Evolutionary conservation across 140 eudicot species (phyloP).

Genomic region (Anethum foeniculum): DNA sequence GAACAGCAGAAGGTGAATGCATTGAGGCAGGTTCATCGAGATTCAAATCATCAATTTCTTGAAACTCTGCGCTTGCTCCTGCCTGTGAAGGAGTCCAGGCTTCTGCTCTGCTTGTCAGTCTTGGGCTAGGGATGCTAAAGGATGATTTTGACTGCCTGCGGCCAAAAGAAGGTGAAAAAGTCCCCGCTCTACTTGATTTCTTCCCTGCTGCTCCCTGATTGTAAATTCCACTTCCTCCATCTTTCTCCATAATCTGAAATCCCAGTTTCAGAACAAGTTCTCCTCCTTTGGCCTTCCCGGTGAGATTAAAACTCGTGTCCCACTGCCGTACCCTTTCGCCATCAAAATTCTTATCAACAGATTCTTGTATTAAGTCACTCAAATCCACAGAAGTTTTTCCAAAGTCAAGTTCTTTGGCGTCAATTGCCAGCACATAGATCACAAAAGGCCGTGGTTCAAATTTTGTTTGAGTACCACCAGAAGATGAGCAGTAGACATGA

Average conservation of each 20-base stretch:
- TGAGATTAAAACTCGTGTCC: conserved; percentile 59
- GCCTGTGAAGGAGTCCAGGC: conserved; percentile 57
- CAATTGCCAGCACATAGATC: conserved; percentile 67
- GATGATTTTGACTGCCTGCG: conserved; percentile 82
- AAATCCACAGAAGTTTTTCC: conserved; percentile 64
- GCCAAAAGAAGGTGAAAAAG: conserved; percentile 46
- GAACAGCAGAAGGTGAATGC: conserved; percentile 20
- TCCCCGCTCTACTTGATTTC: conserved; percentile 34
- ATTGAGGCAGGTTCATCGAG: conserved; percentile 67
- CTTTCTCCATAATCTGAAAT: conserved; percentile 95
- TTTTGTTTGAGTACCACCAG: conserved; percentile 34
- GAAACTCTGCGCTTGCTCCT: conserved; percentile 27
- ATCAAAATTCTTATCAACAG: conserved; percentile 56
- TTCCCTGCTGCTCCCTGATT: conserved; percentile 35
- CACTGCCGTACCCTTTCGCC: conserved; percentile 73
- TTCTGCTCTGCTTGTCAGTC: conserved; percentile 41
- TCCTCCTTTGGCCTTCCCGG: conserved; percentile 90
- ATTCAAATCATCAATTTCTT: conserved; percentile 72
- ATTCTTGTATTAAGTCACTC: conserved; percentile 70
- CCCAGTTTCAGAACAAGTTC: conserved; percentile 74
- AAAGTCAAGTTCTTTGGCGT: conserved; percentile 81
- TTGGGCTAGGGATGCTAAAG: conserved; percentile 89
- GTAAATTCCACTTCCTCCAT: conserved; percentile 66
- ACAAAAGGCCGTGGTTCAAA: conserved; percentile 80
- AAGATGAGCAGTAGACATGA: conserved; percentile 66